Evolutionary conservation across 306 rosid genomes (phyloP).

Genomic region (Cucurbita argyrosperma): DNA sequence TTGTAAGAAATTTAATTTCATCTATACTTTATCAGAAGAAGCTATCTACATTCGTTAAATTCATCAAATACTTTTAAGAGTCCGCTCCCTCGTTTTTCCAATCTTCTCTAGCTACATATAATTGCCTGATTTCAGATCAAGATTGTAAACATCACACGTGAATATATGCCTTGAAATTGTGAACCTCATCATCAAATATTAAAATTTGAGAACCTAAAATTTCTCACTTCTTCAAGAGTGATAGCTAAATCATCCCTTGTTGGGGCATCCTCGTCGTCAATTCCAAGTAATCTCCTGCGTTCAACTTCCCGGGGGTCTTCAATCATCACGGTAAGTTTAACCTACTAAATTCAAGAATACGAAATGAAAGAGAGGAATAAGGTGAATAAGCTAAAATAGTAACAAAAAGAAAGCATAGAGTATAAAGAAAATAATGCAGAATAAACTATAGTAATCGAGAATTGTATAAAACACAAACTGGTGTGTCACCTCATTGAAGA

Average conservation of each 20-base stretch:
- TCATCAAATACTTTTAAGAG: not conserved
- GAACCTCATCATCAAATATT: not conserved
- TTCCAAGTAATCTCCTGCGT: slow-evolving; percentile 77
- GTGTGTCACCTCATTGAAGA: slow-evolving; percentile 61
- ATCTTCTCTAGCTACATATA: not conserved
- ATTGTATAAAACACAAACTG: not conserved
- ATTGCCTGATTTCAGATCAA: not conserved
- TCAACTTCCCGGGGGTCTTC: slow-evolving; percentile 93
- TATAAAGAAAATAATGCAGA: not conserved
- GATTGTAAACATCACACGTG: not conserved
- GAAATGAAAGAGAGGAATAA: not conserved
- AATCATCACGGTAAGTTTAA: slow-evolving; percentile 73
- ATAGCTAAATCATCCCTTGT: slow-evolving; percentile 70
- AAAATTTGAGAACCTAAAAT: not conserved
- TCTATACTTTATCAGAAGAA: not conserved
- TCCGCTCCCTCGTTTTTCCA: not conserved
- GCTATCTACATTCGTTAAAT: not conserved
- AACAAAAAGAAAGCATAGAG: not conserved
- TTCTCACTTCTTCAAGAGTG: slow-evolving; percentile 67
- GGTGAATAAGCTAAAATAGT: not conserved
- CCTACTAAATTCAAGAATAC: slow-evolving; percentile 21
- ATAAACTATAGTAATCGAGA: not conserved
- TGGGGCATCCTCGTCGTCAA: slow-evolving; percentile 69
- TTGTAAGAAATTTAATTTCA: not conserved
- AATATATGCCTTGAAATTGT: not conserved